Evolutionary conservation across 768 basidiomycete species (phyloP).

Genomic region (Pleurotus eryngii): DNA sequence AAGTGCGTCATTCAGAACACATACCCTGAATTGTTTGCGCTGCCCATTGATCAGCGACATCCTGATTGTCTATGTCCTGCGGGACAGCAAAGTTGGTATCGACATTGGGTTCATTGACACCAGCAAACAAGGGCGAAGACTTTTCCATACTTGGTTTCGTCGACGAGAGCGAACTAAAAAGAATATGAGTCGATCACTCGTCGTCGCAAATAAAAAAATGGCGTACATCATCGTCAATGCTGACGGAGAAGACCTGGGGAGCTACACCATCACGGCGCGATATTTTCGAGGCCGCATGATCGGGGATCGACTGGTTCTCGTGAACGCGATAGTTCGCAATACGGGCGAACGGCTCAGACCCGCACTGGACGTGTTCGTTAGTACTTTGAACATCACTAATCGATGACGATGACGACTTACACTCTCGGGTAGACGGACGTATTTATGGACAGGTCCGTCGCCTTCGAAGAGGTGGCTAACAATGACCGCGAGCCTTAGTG

Average conservation of each 20-base stretch:
- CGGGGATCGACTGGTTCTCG: background rate
- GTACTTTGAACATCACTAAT: no score
- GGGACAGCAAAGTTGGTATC: slow-evolving; percentile 1
- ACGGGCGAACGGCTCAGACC: background rate
- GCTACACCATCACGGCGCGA: background rate
- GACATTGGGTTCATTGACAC: background rate
- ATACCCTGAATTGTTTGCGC: background rate
- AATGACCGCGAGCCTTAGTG: background rate
- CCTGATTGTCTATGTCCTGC: background rate
- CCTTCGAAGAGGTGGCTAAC: background rate
- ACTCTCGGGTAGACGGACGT: background rate
- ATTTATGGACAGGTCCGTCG: background rate
- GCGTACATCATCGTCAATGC: background rate
- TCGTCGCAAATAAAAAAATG: background rate
- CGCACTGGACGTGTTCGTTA: background rate
- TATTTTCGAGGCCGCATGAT: background rate
- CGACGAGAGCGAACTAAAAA: background rate
- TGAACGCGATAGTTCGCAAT: background rate
- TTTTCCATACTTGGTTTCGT: background rate
- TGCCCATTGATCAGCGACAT: background rate
- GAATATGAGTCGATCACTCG: background rate
- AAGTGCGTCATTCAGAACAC: background rate
- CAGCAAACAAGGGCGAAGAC: background rate
- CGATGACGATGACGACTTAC: background rate
- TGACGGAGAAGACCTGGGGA: background rate